Conservation (phyloP, 1,284 basidiomycete species). For the Omphalotus olearius region DNA sequence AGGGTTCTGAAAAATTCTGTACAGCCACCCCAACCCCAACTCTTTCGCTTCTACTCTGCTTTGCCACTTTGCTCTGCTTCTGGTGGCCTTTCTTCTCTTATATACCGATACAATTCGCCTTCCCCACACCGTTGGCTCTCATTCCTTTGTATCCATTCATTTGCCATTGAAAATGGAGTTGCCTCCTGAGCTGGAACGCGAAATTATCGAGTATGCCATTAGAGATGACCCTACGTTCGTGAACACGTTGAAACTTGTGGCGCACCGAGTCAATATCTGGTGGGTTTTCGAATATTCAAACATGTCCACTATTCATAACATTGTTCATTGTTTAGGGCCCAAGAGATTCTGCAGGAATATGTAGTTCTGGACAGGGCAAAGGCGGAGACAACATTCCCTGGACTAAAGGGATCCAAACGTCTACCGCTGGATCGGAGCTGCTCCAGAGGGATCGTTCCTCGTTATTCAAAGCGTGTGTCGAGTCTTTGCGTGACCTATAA, state of each 20-base stretch:
- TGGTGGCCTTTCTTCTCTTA: too few species aligned
- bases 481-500: constrained; percentile 12
- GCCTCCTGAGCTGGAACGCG: constrained; percentile 9
- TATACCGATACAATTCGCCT: not conserved
- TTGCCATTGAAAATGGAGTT: constrained; percentile 1
- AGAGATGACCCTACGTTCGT: constrained; percentile 5
- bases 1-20: too few species aligned
- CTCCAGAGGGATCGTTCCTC: not conserved
- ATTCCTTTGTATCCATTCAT: not conserved
- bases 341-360: constrained; percentile 10
- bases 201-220: constrained; percentile 7
- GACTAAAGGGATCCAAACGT: not conserved
- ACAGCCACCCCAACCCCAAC: too few species aligned
- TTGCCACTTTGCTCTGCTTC: too few species aligned
- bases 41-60: not conserved
- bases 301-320: not conserved
- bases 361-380: constrained; percentile 8
- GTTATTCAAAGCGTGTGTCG: constrained; percentile 5
- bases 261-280: constrained; percentile 9
- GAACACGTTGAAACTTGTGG: constrained; percentile 8
- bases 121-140: not conserved
- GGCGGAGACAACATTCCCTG: not conserved
- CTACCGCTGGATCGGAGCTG: not conserved
- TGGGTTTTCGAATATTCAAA: not conserved
- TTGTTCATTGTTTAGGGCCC: not conserved